Evolutionary conservation across 208 protist genomes (phyloP).

Genomic region (Acanthamoeba polyphaga): DNA sequence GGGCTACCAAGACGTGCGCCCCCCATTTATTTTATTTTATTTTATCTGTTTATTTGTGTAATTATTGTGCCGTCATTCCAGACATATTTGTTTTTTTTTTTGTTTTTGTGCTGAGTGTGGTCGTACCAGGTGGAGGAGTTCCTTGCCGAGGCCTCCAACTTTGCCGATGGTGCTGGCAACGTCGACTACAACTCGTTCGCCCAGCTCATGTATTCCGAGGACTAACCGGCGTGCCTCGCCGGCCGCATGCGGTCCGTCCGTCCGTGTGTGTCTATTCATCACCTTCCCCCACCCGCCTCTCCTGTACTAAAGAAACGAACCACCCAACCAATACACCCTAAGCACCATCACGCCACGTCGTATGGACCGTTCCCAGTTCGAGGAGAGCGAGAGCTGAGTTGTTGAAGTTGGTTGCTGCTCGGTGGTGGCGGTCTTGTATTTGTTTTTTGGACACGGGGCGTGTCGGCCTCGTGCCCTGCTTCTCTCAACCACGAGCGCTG

Average conservation of each 20-base stretch:
- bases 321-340: too few species aligned
- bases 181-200: slow-evolving; percentile 63
- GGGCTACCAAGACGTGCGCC: slow-evolving; percentile 44
- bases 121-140: slow-evolving; percentile 20
- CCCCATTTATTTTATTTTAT: neutral
- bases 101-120: neutral
- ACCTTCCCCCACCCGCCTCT: neutral
- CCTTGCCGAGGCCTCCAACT: slow-evolving; percentile 49
- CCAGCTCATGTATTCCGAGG: slow-evolving; percentile 64
- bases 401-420: too few species aligned
- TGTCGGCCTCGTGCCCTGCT: too few species aligned
- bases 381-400: too few species aligned
- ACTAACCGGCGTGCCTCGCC: neutral
- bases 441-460: too few species aligned
- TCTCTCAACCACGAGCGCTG: too few species aligned
- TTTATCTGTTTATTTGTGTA: neutral
- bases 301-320: too few species aligned
- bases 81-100: neutral
- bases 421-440: too few species aligned
- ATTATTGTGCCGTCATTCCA: too few species aligned
- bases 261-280: neutral
- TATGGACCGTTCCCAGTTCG: too few species aligned
- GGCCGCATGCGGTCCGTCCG: too few species aligned
- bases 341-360: too few species aligned
- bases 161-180: slow-evolving; percentile 62